Evolutionary conservation across 768 basidiomycete genomes (phyloP).

Genomic region (Mycena amicta): DNA sequence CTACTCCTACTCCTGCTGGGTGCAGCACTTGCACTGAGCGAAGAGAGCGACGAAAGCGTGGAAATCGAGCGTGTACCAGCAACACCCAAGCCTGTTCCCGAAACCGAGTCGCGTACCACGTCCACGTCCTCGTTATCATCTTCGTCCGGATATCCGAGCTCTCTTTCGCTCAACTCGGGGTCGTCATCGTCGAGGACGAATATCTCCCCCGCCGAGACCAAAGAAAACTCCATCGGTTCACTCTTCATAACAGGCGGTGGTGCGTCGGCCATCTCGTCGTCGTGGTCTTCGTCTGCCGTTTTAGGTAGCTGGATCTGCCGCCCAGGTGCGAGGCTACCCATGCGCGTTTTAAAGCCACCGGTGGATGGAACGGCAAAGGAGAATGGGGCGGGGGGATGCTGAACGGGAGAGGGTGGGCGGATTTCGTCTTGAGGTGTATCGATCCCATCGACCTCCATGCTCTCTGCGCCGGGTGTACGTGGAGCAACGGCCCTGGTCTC

Average conservation of each 20-base stretch:
- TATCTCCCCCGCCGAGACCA: not conserved
- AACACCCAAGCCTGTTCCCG: not conserved
- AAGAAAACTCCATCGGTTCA: not conserved
- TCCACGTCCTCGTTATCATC: not conserved
- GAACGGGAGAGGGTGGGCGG: not conserved
- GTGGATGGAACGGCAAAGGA: not conserved
- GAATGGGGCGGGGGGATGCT: too few species aligned
- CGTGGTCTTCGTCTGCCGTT: not conserved
- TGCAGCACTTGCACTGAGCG: not conserved
- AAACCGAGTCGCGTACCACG: not conserved
- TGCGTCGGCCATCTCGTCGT: not conserved
- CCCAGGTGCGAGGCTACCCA: not conserved
- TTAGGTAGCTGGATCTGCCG: not conserved
- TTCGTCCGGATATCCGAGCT: not conserved
- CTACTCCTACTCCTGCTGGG: not conserved
- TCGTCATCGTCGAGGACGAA: not conserved
- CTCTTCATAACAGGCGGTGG: not conserved
- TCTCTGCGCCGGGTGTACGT: not conserved
- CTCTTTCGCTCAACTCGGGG: not conserved
- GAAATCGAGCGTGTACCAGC: not conserved
- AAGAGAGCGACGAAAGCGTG: not conserved
- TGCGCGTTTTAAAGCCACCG: not conserved
- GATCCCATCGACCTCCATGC: not conserved
- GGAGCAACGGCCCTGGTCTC: not conserved
- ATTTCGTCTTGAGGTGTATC: not conserved